phyloP scores from a whole-genome alignment of 768 basidiomycete genomes.

The Fomitopsis pulvina region DNA sequence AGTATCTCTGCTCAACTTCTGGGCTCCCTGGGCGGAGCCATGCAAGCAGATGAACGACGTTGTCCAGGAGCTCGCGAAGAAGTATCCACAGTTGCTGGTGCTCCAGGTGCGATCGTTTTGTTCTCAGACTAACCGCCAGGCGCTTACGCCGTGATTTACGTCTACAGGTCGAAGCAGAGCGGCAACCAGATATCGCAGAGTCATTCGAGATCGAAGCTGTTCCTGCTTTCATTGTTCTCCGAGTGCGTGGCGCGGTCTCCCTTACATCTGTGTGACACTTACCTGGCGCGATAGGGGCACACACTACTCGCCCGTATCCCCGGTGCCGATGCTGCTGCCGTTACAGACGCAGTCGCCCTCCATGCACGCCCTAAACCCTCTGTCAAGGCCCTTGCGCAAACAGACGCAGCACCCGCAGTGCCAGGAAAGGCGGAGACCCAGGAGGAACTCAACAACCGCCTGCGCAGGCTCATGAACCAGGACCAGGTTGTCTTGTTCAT shows the following conservation, averaged over 20 bases:
- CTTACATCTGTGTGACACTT: neutral
- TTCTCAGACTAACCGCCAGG: neutral
- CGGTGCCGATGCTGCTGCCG: constrained; percentile 69
- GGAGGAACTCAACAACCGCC: constrained; percentile 61
- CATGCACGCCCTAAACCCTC: constrained; percentile 34
- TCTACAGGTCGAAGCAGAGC: constrained; percentile 75
- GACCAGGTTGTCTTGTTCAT: constrained; percentile 55
- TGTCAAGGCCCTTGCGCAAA: constrained; percentile 41
- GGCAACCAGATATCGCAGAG: constrained; percentile 77
- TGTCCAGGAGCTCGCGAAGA: constrained; percentile 63
- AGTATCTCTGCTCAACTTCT: constrained; percentile 88
- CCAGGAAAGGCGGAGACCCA: constrained; percentile 40
- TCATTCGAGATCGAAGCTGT: constrained; percentile 91
- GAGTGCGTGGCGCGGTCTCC: constrained; percentile 39
- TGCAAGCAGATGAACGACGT: constrained; percentile 87
- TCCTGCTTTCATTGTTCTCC: constrained; percentile 75
- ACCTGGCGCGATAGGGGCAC: constrained; percentile 62
- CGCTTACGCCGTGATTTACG: too few species aligned
- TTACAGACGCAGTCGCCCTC: constrained; percentile 56
- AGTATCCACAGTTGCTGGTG: constrained; percentile 62
- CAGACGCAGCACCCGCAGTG: constrained; percentile 33
- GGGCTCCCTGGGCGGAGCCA: constrained; percentile 90
- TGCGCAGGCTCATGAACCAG: constrained; percentile 71
- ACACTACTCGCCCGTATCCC: constrained; percentile 69
- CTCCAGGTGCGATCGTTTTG: constrained; percentile 46